Evolutionary conservation across 2,329 filamentous ascomycete genomes (phyloP), one percentile per base, ranked within the genome.

Genomic region (Diaporthe sp.): DNA sequence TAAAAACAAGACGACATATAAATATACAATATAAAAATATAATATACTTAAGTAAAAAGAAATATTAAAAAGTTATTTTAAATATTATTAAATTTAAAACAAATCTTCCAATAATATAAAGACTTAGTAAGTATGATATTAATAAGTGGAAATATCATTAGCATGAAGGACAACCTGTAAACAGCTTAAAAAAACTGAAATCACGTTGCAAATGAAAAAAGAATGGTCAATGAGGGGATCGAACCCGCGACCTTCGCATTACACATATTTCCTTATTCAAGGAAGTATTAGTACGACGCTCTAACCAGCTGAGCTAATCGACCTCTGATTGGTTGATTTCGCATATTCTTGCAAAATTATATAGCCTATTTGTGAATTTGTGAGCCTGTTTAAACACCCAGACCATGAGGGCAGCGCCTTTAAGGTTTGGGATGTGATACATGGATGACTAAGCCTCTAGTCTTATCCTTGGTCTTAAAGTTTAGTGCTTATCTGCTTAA

Each of bases 251-350:
- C 68, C 68, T 71, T 71, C 51, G 68, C 68, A 71, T 71, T 53
- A 71, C 68, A 46, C 22, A 71, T 71, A 53, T 57, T 71, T 71
- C 68, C 68, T 53, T 25, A 12, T 46, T 46, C 25, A 46, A 28
- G 68, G 68, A 71, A 71, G 39, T 71, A 71, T 71, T 71, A 71
- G 68, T 71, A 71, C 68, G 51, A 71, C 68, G 68, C 68, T 71
- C 68, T 71, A 46, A 46, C 68, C 68, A 71, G 25, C 68, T 71
- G 39, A 71, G 68, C 68, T 71, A 71, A 53, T 53, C 49, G 72
- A 57, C 72, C 68, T 51, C 28, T 57, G n/a, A 31, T 57, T 57
- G 53, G 28, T 57, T 28, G 12, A 53, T 5, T 25, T 13, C 2
- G 7, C 44, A 0, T 0, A 0, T 22, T 46, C 2, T 46, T 19